Evolutionary conservation across 805 yeast genomes (phyloP).

Genomic region (Yamadazyma sp.): DNA sequence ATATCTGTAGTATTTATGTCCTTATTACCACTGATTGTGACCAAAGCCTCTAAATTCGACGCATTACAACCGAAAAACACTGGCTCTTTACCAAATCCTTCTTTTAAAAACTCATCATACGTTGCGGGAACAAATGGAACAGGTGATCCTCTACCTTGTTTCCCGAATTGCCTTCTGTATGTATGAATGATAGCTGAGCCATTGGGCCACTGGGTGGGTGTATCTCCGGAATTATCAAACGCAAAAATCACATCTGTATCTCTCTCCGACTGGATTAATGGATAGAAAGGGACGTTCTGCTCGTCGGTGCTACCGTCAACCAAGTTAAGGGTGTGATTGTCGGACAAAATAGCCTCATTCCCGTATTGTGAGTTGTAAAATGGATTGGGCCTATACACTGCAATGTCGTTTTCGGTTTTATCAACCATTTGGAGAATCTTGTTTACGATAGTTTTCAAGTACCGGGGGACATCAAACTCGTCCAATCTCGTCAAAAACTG

Average conservation of each 20-base stretch:
- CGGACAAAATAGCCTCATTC: conserved; percentile 18
- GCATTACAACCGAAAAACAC: conserved; percentile 84
- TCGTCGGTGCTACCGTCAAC: conserved; percentile 46
- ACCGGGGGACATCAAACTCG: conserved; percentile 21
- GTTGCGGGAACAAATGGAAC: conserved; percentile 81
- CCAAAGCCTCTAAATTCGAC: conserved; percentile 54
- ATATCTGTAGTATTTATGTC: conserved; percentile 27
- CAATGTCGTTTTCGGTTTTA: conserved; percentile 33
- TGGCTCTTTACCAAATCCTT: conserved; percentile 65
- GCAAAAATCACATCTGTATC: conserved; percentile 43
- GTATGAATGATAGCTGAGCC: conserved; percentile 40
- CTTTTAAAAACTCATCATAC: conserved; percentile 52
- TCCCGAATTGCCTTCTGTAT: conserved; percentile 33
- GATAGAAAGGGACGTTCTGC: conserved; percentile 43
- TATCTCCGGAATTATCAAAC: conserved; percentile 43
- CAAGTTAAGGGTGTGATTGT: conserved; percentile 32
- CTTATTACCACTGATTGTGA: conserved; percentile 21
- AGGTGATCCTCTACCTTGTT: conserved; percentile 56
- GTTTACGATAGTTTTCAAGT: conserved; percentile 24
- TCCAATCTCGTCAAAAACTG: conserved; percentile 22
- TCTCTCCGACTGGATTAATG: conserved; percentile 38
- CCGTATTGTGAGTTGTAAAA: conserved; percentile 26
- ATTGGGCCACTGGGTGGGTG: conserved; percentile 41
- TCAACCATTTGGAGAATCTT: conserved; percentile 26
- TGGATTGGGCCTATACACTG: conserved; percentile 42